Evolutionary conservation across 306 rosid species (phyloP).

Genomic region (Pterocarpus santalinus): DNA sequence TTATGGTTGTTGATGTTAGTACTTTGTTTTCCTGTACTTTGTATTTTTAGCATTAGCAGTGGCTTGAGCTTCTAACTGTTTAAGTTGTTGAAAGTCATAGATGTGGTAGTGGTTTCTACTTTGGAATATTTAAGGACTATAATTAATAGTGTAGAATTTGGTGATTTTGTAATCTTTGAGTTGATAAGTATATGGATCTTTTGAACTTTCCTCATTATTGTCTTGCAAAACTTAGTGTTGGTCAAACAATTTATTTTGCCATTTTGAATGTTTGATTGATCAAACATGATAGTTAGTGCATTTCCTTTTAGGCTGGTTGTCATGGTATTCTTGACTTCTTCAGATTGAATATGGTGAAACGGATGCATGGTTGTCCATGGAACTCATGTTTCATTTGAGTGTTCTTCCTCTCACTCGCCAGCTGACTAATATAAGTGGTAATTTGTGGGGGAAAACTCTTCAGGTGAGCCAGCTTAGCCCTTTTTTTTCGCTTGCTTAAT

Average conservation of each 20-base stretch:
- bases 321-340: constrained; percentile 44
- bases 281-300: constrained; percentile 18
- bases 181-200: constrained; percentile 26
- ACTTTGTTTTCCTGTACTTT: neutral
- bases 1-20: constrained; percentile 7
- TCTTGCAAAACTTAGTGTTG: constrained; percentile 28
- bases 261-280: constrained; percentile 34
- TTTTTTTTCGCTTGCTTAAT: constrained; percentile 40
- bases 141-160: constrained; percentile 12
- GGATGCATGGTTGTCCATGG: constrained; percentile 98
- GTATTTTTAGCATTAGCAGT: constrained; percentile 28
- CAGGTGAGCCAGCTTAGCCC: constrained; percentile 67
- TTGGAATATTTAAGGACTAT: constrained; percentile 17
- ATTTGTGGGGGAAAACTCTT: constrained; percentile 94
- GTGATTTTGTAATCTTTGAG: constrained; percentile 12
- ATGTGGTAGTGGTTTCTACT: neutral
- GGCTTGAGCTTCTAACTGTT: constrained; percentile 18
- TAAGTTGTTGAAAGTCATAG: constrained; percentile 28
- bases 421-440: constrained; percentile 94
- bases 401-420: constrained; percentile 97
- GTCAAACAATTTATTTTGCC: constrained; percentile 15
- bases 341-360: constrained; percentile 97
- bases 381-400: constrained; percentile 98
- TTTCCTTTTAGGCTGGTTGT: constrained; percentile 41
- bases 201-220: constrained; percentile 2